Conservation (phyloP, 2,329 filamentous ascomycete species). For the Microascus cirrosus region DNA sequence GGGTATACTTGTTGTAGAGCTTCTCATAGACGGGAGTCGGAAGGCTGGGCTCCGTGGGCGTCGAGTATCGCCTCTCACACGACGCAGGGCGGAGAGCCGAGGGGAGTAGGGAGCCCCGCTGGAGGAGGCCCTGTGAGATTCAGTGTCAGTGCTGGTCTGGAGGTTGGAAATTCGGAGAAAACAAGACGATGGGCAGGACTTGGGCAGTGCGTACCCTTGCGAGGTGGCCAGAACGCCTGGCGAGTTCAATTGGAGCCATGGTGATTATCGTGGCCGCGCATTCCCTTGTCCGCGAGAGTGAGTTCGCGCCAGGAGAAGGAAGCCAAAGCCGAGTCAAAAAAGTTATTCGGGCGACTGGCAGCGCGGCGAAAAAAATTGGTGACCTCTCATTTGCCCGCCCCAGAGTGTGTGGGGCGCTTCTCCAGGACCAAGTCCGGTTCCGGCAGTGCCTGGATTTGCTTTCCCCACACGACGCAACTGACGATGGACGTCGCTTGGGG, state of each 20-base stretch:
- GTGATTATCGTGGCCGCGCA: constrained; percentile 7
- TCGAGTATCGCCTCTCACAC: constrained; percentile 21
- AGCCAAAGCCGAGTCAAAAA: neutral
- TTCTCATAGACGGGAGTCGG: constrained; percentile 65
- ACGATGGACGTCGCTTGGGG: neutral
- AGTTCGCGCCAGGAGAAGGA: neutral
- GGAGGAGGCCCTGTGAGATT: constrained; percentile 23
- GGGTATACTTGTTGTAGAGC: constrained; percentile 63
- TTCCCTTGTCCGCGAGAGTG: neutral
- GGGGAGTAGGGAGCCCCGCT: constrained; percentile 15
- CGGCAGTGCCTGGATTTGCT: neutral
- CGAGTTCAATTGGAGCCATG: constrained; percentile 41
- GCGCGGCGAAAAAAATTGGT: neutral
- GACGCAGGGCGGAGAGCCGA: constrained; percentile 17
- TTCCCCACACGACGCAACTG: neutral
- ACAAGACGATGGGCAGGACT: neutral
- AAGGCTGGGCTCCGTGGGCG: constrained; percentile 25
- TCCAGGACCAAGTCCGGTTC: neutral
- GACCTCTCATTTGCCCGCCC: neutral
- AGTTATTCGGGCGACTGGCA: neutral
- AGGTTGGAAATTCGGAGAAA: too few species aligned
- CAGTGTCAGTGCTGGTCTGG: constrained; percentile 4
- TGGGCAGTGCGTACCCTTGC: constrained; percentile 25
- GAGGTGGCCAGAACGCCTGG: constrained; percentile 34
- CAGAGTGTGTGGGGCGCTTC: neutral